Conservation (phyloP, 169 alveolate species). For the Perkinsus olseni region DNA sequence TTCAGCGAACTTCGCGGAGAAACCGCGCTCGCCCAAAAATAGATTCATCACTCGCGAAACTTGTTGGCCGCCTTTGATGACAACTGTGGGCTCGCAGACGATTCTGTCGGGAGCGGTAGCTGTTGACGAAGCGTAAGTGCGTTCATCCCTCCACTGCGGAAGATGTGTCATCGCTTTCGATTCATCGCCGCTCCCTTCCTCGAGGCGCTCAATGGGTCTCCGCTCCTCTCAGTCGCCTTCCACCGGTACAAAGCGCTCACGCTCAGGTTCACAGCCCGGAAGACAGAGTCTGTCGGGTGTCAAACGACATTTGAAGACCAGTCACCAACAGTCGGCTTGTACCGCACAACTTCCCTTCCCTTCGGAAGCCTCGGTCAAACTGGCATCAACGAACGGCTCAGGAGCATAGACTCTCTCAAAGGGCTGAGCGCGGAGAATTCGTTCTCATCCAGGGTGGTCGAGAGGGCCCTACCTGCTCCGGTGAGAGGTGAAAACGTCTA, state of each 20-base stretch:
- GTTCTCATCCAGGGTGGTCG: background rate
- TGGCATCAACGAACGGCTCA: background rate
- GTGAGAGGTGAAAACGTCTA: background rate
- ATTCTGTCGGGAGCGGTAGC: background rate
- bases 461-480: background rate
- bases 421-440: background rate
- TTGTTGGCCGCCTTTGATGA: background rate
- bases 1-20: too few relatives aligned
- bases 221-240: too few relatives aligned
- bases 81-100: background rate
- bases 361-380: background rate
- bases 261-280: background rate
- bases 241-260: too few relatives aligned
- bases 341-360: background rate
- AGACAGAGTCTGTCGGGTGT: background rate
- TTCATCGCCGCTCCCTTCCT: background rate
- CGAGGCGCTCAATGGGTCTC: background rate
- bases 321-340: background rate
- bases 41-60: background rate
- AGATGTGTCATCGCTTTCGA: background rate
- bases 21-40: background rate
- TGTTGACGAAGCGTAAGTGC: background rate
- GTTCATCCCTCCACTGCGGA: background rate
- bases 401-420: background rate
- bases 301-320: background rate